Evolutionary conservation across 2,329 filamentous ascomycete species (phyloP), one percentile per base, ranked within the genome.

Genomic region (Colletotrichum incanum): DNA sequence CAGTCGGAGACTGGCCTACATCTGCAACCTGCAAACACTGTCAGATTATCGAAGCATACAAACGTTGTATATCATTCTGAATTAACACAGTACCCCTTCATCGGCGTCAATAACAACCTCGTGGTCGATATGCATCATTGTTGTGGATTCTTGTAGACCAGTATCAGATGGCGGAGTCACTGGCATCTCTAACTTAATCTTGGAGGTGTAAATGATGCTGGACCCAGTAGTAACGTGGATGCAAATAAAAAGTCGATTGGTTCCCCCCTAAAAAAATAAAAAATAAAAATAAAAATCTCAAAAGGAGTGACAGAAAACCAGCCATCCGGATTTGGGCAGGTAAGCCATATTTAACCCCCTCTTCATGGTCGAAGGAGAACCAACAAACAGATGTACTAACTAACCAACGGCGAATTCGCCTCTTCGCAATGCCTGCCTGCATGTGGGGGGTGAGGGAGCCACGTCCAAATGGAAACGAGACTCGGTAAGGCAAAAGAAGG

Each of bases 71-170:
- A 18, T 18, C 14, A 18, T 3, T n/a, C 28, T 43, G 20, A 1
- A 8, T 8, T 9, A 18, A 12, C 20, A 39, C 56, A 14, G 11
- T 26, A 58, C 60, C 9, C 63, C 34, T 2, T 69, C 66, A 12
- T 55, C 41, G 43, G 60, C 45, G 39, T n/a, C 43, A 3, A 69
- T 69, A 23, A 58, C 28, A 8, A 65, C 23, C 23, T 65, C 60
- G 20, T 69, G 59, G 20, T 65, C 43, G 28, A 64, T 14, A 16
- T 64, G 41, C 6, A 41, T 16, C 56, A 23, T 61, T 43, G 45
- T 18, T 18, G 43, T 45, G 20, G 8, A 45, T 16, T n/a, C 2
- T n/a, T 7, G 16, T 45, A 18, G 7, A 45, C n/a, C 18, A 7
- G 20, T n/a, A 8, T 37, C 20, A 23, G 11, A 52, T 7, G 14